Evolutionary conservation across 2,329 filamentous ascomycete genomes (phyloP).

Genomic region (Colletotrichum cuscutae): DNA sequence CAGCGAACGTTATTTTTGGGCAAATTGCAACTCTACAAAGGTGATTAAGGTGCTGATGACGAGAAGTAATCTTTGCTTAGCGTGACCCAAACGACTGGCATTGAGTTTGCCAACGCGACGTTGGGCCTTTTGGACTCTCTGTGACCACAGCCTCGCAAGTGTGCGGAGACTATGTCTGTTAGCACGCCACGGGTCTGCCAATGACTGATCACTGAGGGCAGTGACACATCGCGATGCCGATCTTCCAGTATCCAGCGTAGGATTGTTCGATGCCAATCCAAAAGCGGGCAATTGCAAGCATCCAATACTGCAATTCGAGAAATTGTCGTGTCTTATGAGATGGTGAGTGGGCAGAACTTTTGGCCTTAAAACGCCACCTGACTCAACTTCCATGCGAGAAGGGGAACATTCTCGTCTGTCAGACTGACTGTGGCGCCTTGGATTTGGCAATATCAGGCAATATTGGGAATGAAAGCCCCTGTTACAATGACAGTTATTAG

Average conservation of each 20-base stretch:
- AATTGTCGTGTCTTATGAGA: not conserved
- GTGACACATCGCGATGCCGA: not conserved
- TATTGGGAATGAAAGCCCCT: not conserved
- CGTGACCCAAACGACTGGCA: conserved; percentile 29
- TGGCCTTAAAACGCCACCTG: not conserved
- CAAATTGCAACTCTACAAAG: not conserved
- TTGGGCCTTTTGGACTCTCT: not conserved
- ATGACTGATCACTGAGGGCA: not conserved
- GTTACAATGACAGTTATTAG: not conserved
- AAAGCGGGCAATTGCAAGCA: not conserved
- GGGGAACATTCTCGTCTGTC: not conserved
- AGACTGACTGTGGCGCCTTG: not conserved
- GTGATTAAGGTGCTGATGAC: not conserved
- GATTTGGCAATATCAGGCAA: not conserved
- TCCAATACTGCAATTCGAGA: not conserved
- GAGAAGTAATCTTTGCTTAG: not conserved
- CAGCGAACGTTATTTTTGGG: not conserved
- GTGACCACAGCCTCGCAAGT: not conserved
- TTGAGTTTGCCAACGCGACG: conserved; percentile 16
- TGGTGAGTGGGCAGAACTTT: not conserved
- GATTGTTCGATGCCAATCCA: not conserved
- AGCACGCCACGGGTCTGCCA: not conserved
- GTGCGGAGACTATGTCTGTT: not conserved
- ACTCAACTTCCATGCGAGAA: not conserved
- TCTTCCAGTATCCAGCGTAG: not conserved